A percentile compares a stretch with the other conserved stretches of the same genome.
These are phyloP conservation scores for Mycena pura DNA, from an alignment of 768 basidiomycete genomes.

Conservation along the genomic window DNA sequence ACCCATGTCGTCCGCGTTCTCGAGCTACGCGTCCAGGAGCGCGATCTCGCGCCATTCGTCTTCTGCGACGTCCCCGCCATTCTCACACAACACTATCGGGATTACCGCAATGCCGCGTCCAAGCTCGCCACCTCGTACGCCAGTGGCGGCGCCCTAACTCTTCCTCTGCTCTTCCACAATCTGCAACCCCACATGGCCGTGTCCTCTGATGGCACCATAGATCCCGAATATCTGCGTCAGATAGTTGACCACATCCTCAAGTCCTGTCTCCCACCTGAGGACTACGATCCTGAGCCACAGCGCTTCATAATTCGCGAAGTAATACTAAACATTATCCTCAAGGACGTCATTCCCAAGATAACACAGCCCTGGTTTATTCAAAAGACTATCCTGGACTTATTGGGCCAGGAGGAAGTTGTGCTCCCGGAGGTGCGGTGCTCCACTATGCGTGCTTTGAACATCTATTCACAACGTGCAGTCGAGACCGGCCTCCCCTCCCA, in stretches of 20 bases:
- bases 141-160: slow-evolving; percentile 63
- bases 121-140: slow-evolving; percentile 78
- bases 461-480: slow-evolving; percentile 29
- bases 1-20: slow-evolving; percentile 63
- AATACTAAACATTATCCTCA: slow-evolving; percentile 76
- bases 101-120: slow-evolving; percentile 72
- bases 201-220: slow-evolving; percentile 64
- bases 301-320: slow-evolving; percentile 87
- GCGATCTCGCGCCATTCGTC: slow-evolving; percentile 67
- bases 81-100: slow-evolving; percentile 76
- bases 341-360: slow-evolving; percentile 70
- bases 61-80: slow-evolving; percentile 69
- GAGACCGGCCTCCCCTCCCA: slow-evolving; percentile 32
- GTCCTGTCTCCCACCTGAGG: slow-evolving; percentile 74
- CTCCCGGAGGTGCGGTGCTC: slow-evolving; percentile 36
- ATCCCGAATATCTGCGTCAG: slow-evolving; percentile 82
- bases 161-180: slow-evolving; percentile 77
- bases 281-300: slow-evolving; percentile 80
- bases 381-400: slow-evolving; percentile 65
- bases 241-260: slow-evolving; percentile 79
- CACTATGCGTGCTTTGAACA: background rate
- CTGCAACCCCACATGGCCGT: slow-evolving; percentile 88
- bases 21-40: slow-evolving; percentile 59
- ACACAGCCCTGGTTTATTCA: slow-evolving; percentile 93
- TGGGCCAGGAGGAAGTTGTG: slow-evolving; percentile 53